A percentile compares a stretch with the other conserved stretches of the same genome.
These are phyloP conservation scores for Chlorella sorokiniana DNA, from an alignment of 139 green algal genomes.

Conservation along the genomic window DNA sequence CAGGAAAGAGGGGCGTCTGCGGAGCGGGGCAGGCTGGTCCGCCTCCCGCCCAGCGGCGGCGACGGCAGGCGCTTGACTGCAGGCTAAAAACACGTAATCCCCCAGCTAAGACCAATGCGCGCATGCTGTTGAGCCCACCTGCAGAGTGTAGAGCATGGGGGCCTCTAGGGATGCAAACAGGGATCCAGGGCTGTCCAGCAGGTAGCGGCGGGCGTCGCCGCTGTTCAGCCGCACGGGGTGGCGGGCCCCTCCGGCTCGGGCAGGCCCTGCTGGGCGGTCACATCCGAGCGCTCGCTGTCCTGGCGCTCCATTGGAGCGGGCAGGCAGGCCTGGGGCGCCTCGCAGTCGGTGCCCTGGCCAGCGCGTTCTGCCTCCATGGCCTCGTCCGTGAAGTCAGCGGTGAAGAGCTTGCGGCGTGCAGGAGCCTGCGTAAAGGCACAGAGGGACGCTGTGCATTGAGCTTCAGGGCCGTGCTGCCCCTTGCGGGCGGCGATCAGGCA, in stretches of 20 bases:
- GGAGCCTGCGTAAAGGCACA: background rate
- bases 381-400: background rate
- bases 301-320: background rate
- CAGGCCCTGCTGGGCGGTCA: background rate
- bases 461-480: background rate
- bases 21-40: too few relatives aligned
- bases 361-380: background rate
- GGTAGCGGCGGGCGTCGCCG: background rate
- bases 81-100: too few relatives aligned
- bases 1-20: too few relatives aligned
- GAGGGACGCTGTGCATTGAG: background rate
- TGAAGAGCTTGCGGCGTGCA: background rate
- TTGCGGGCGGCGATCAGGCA: background rate
- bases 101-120: background rate
- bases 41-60: too few relatives aligned
- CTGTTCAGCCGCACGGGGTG: background rate
- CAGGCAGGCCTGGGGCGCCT: background rate
- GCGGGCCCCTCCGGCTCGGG: background rate
- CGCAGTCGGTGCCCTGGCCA: background rate
- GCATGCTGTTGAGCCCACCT: background rate
- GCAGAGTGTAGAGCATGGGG: slow-evolving; percentile 8
- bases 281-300: background rate
- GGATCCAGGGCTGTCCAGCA: too few relatives aligned
- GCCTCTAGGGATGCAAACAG: background rate
- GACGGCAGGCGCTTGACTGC: too few relatives aligned